Evolutionary conservation across 768 basidiomycete species (phyloP), one percentile per base, ranked within the genome.

Genomic region (Kwoniella shandongensis): DNA sequence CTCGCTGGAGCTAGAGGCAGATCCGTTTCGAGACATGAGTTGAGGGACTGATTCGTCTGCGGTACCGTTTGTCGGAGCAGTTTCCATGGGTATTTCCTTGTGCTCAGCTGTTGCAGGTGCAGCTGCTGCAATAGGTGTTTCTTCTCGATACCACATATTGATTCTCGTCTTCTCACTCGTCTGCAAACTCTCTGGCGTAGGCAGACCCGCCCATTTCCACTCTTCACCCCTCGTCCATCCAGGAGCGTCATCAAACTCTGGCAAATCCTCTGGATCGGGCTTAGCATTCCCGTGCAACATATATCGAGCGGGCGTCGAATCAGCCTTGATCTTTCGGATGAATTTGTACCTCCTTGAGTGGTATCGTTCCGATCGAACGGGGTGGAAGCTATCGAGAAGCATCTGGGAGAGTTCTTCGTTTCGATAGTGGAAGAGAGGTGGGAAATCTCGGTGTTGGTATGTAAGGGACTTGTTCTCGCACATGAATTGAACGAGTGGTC

Each of bases 321-420:
- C 42, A 4, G 63, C 44, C 36, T 63, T 65, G 53, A 64, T 57
- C 55, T 74, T 74, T 12, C 70, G 49, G 40, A 72, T 62, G 54
- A 74, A 74, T 4, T 56, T 61, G 54, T 60, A 63, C 36, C 73
- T 64, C 29, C 73, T 61, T 12, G 54, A 46, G 49, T 74, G 73
- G 40, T 74, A 74, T 44, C 73, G 42, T 30, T 62, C 45, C 18
- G 70, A 72, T 40, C 73, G 44, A 36, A 63, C 41, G 2, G 73
- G 70, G 40, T 74, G 69, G 62, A 65, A 72, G 25, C 55, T 61
- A 44, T 74, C 73, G 5, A 74, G 47, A 7, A 69, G 44, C 73
- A 72, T 74, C 53, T 73, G 72, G 8, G 62, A 63, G 6, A 73
- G 53, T 44, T 73, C 72, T 45, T 70, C 65, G 49, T 54, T 62